These are phyloP conservation scores for Globisporangium parvum DNA, from an alignment of 352 stramenopile species.

Conservation along the genomic window DNA sequence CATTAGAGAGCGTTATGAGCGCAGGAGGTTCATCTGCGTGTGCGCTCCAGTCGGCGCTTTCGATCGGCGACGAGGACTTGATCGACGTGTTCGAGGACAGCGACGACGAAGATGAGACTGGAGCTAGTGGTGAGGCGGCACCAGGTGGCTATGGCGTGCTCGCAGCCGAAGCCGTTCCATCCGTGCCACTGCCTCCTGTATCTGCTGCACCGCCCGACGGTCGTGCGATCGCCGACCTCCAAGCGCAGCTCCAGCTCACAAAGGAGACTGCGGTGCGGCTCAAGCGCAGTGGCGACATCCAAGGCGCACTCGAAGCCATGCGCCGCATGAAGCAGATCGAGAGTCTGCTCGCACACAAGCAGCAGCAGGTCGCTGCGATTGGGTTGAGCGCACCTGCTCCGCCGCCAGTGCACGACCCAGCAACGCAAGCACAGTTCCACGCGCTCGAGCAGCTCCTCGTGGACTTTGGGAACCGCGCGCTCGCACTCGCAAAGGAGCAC, in stretches of 20 bases:
- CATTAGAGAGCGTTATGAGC: no score
- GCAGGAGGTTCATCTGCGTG: background rate
- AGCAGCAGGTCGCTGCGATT: slow-evolving; percentile 3
- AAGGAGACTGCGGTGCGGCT: slow-evolving; percentile 39
- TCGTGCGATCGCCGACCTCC: slow-evolving; percentile 23
- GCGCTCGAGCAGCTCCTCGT: slow-evolving; percentile 63
- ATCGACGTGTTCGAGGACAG: slow-evolving; percentile 69
- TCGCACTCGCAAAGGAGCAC: slow-evolving; percentile 38
- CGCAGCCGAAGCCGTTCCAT: background rate
- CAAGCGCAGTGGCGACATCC: slow-evolving; percentile 53
- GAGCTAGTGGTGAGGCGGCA: background rate
- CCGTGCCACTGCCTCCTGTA: background rate
- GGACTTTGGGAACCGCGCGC: slow-evolving; percentile 55
- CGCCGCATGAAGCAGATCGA: slow-evolving; percentile 70
- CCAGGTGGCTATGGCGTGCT: slow-evolving; percentile 2
- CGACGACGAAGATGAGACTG: slow-evolving; percentile 23
- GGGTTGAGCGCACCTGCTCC: no score
- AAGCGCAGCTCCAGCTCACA: slow-evolving; percentile 33
- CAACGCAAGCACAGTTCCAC: slow-evolving; percentile 29
- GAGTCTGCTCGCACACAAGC: slow-evolving; percentile 45
- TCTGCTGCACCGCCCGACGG: background rate
- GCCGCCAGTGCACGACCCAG: slow-evolving; percentile 12
- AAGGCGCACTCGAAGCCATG: slow-evolving; percentile 57
- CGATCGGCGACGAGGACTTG: slow-evolving; percentile 48
- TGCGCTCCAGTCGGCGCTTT: slow-evolving; percentile 7